Evolutionary conservation across 2,329 filamentous ascomycete genomes (phyloP).

Genomic region (Leptodontidium sp.): DNA sequence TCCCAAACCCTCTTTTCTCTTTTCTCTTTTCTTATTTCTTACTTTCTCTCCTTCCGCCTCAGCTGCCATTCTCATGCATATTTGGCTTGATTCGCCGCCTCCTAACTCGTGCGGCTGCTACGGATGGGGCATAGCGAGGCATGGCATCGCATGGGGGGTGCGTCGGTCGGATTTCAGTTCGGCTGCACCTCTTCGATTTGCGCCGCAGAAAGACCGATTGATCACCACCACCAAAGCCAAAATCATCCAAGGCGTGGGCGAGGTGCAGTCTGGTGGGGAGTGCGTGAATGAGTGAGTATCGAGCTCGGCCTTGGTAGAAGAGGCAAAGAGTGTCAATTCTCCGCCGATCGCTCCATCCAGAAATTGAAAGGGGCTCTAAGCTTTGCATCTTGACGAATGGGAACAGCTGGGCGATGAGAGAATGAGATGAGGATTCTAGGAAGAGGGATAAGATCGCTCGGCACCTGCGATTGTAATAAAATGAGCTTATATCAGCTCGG

Average conservation of each 20-base stretch:
- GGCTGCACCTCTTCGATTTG: slow-evolving; percentile 7
- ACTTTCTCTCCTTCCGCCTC: too few relatives aligned
- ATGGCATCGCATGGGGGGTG: slow-evolving; percentile 3
- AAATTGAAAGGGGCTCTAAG: slow-evolving; percentile 3
- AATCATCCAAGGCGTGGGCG: background rate
- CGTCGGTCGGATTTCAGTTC: background rate
- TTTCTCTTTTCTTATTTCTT: too few relatives aligned
- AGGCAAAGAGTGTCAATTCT: background rate
- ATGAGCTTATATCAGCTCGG: slow-evolving; percentile 18
- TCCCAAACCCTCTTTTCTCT: too few relatives aligned
- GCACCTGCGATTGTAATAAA: slow-evolving; percentile 10
- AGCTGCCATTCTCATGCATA: too few relatives aligned
- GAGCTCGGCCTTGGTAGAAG: slow-evolving; percentile 4
- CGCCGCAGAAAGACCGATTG: slow-evolving; percentile 18
- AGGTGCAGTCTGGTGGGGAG: too few relatives aligned
- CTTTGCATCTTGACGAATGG: background rate
- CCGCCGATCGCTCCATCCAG: slow-evolving; percentile 5
- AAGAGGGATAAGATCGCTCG: slow-evolving; percentile 13
- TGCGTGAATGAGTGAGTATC: background rate
- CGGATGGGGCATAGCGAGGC: background rate
- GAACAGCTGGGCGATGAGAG: background rate
- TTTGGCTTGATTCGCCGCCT: background rate
- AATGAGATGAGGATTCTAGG: background rate
- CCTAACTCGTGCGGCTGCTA: slow-evolving; percentile 12
- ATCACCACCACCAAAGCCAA: slow-evolving; percentile 6